These are phyloP conservation scores for Angomonas desouzai DNA, from an alignment of 208 protist genomes.

Conservation along the genomic window DNA sequence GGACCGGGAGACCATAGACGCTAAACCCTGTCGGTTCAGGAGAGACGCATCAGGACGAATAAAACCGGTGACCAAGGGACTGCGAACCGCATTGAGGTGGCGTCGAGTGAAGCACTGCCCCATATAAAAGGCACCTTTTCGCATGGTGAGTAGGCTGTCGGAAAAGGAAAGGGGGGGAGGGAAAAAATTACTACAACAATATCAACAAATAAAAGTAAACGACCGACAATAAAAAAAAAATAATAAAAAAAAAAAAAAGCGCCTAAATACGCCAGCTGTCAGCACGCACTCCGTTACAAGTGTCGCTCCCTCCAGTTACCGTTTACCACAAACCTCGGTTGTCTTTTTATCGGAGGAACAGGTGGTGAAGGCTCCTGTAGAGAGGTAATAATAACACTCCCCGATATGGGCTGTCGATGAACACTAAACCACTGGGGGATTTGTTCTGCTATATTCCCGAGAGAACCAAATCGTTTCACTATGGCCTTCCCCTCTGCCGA, in stretches of 20 bases:
- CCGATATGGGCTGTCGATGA: constrained; percentile 33
- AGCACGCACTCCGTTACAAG: neutral
- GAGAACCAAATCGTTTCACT: constrained; percentile 42
- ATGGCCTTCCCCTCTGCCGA: constrained; percentile 45
- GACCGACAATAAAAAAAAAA: constrained; percentile 5
- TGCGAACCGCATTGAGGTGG: constrained; percentile 75
- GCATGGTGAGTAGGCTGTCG: constrained; percentile 40
- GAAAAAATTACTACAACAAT: constrained; percentile 17
- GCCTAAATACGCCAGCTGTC: constrained; percentile 31
- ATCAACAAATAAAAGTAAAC: neutral
- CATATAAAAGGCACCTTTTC: constrained; percentile 81
- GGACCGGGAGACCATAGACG: neutral
- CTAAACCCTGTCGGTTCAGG: constrained; percentile 33
- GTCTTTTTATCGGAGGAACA: constrained; percentile 2
- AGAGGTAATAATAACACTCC: constrained; percentile 72
- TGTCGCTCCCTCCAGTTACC: neutral
- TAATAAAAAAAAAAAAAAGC: constrained; percentile 16
- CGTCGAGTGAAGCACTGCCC: constrained; percentile 71
- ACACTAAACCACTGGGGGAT: constrained; percentile 84
- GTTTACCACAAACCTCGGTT: neutral
- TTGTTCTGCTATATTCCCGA: constrained; percentile 46
- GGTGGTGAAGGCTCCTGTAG: constrained; percentile 35
- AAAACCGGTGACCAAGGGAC: constrained; percentile 74
- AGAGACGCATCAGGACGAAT: constrained; percentile 59
- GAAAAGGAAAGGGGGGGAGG: neutral